These are phyloP conservation scores for Talaromyces nanjingensis DNA, from an alignment of 495 filamentous ascomycete genomes.

Conservation along the genomic window DNA sequence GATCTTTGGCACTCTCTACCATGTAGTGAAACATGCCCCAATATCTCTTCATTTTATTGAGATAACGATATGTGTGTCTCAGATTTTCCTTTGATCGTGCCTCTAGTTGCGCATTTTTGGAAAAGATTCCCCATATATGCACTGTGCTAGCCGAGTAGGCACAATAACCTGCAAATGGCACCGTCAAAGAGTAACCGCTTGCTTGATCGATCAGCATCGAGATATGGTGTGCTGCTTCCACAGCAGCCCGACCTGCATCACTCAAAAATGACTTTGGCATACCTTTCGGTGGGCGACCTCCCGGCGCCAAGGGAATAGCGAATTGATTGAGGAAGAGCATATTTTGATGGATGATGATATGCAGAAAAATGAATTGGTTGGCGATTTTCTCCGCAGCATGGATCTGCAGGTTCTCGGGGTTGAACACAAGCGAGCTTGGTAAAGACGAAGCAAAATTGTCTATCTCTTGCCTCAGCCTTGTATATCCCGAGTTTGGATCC, in stretches of 20 bases:
- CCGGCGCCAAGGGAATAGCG: slow-evolving; percentile 66
- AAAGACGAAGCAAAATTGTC: slow-evolving; percentile 63
- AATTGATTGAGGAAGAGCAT: slow-evolving; percentile 87
- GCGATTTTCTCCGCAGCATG: slow-evolving; percentile 79
- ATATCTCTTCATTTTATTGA: slow-evolving; percentile 90
- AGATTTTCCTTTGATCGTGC: slow-evolving; percentile 76
- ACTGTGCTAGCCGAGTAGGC: slow-evolving; percentile 89
- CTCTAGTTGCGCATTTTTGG: slow-evolving; percentile 68
- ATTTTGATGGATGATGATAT: slow-evolving; percentile 83
- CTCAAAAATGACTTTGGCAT: slow-evolving; percentile 76
- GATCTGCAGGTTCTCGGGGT: slow-evolving; percentile 71
- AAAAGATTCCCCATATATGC: slow-evolving; percentile 88
- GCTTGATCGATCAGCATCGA: slow-evolving; percentile 76
- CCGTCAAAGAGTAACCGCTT: slow-evolving; percentile 71
- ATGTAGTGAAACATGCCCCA: slow-evolving; percentile 99
- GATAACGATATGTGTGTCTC: slow-evolving; percentile 81
- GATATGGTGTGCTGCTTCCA: slow-evolving; percentile 85
- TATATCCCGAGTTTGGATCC: slow-evolving; percentile 71
- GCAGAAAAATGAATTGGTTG: slow-evolving; percentile 91
- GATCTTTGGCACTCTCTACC: slow-evolving; percentile 84
- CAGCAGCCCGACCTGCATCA: slow-evolving; percentile 66
- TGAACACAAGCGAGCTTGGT: slow-evolving; percentile 66
- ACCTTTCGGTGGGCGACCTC: slow-evolving; percentile 58
- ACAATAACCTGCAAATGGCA: slow-evolving; percentile 91
- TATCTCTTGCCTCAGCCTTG: slow-evolving; percentile 60